These are phyloP conservation scores for Neurospora sp. DNA, from an alignment of 495 filamentous ascomycete genomes.

Conservation along the genomic window DNA sequence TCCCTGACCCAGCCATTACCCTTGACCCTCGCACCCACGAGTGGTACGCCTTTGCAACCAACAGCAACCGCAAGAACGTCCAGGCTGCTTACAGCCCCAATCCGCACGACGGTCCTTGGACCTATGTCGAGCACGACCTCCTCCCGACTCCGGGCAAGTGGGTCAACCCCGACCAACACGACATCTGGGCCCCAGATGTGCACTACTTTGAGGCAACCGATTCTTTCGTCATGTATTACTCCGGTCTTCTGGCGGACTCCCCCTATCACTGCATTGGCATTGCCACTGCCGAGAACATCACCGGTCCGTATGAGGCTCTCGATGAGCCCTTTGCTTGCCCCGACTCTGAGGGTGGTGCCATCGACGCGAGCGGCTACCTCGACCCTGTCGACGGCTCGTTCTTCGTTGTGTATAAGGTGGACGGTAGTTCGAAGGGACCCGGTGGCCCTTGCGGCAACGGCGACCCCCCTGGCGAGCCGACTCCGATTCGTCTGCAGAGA, in stretches of 20 bases:
- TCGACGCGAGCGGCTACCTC: slow-evolving; percentile 44
- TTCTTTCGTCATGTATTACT: slow-evolving; percentile 50
- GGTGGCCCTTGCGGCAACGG: slow-evolving; percentile 48
- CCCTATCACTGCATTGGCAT: slow-evolving; percentile 43
- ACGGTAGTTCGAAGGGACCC: slow-evolving; percentile 47
- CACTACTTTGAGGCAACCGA: slow-evolving; percentile 24
- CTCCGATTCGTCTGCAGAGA: slow-evolving; percentile 50
- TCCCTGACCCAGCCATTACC: slow-evolving; percentile 25
- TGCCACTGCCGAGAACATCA: slow-evolving; percentile 31
- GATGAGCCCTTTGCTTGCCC: slow-evolving; percentile 39
- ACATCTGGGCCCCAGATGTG: slow-evolving; percentile 42
- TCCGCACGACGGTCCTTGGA: slow-evolving; percentile 13
- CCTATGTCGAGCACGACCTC: slow-evolving; percentile 14
- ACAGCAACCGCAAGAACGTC: slow-evolving; percentile 15
- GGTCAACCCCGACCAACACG: slow-evolving; percentile 14
- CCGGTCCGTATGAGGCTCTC: slow-evolving; percentile 41
- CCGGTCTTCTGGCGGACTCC: slow-evolving; percentile 26
- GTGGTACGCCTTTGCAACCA: slow-evolving; percentile 28
- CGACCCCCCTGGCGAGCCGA: slow-evolving; percentile 35
- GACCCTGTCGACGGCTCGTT: slow-evolving; percentile 37
- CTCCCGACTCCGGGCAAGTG: slow-evolving; percentile 18
- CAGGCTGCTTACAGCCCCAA: slow-evolving; percentile 17
- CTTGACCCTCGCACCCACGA: slow-evolving; percentile 13
- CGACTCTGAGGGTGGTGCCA: slow-evolving; percentile 41
- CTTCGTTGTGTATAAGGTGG: slow-evolving; percentile 52